phyloP scores from a whole-genome alignment of 1,139 yeast species.

The Kodamaea sp. region DNA sequence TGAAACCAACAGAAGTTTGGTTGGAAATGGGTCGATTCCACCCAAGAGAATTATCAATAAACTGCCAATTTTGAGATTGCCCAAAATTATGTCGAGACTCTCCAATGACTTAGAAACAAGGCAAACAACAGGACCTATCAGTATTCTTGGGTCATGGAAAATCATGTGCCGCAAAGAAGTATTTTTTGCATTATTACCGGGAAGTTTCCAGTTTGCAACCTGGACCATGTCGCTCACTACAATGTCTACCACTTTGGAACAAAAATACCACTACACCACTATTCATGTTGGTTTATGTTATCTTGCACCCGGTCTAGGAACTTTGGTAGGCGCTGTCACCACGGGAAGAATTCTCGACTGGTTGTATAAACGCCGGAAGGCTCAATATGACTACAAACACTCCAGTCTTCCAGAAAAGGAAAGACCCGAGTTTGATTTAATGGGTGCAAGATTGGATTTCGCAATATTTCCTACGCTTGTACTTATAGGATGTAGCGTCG shows the following conservation, averaged over 20 bases:
- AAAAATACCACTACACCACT: slow-evolving; percentile 49
- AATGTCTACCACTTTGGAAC: slow-evolving; percentile 53
- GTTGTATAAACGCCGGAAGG: slow-evolving; percentile 34
- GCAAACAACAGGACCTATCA: slow-evolving; percentile 16
- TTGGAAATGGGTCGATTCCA: slow-evolving; percentile 62
- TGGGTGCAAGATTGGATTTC: slow-evolving; percentile 29
- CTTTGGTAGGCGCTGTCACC: slow-evolving; percentile 49
- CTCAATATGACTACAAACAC: slow-evolving; percentile 45
- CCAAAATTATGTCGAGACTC: slow-evolving; percentile 18
- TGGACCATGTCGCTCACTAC: slow-evolving; percentile 76
- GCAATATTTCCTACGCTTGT: slow-evolving; percentile 27
- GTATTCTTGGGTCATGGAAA: slow-evolving; percentile 47
- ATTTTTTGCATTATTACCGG: slow-evolving; percentile 42
- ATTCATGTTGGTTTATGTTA: slow-evolving; percentile 65
- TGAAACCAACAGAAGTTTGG: slow-evolving; percentile 68
- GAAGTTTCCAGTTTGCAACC: slow-evolving; percentile 60
- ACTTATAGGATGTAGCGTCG: slow-evolving; percentile 40
- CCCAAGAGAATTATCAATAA: slow-evolving; percentile 43
- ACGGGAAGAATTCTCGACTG: slow-evolving; percentile 52
- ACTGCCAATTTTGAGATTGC: slow-evolving; percentile 42
- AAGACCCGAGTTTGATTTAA: slow-evolving; percentile 26
- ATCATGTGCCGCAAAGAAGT: slow-evolving; percentile 37
- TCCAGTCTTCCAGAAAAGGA: slow-evolving; percentile 34
- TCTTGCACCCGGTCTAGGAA: slow-evolving; percentile 61
- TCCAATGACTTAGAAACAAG: slow-evolving; percentile 9